These are phyloP conservation scores for Arthrobotrys entomopaga DNA, from an alignment of 2,329 filamentous ascomycete genomes.

Conservation along the genomic window DNA sequence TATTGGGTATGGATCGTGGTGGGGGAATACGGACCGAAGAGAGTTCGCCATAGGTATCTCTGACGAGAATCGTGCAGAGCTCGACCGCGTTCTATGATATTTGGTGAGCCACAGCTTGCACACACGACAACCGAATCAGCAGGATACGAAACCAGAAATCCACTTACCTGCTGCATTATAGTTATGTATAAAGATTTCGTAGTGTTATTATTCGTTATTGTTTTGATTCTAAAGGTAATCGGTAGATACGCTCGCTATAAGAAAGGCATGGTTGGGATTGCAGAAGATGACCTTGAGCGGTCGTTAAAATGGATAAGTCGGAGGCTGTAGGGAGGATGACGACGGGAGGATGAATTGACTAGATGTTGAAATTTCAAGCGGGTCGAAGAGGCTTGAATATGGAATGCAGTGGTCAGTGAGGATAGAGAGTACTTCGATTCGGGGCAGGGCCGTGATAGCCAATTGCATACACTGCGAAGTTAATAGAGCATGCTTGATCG, in stretches of 20 bases:
- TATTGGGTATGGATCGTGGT: slow-evolving; percentile 18
- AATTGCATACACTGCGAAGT: background rate
- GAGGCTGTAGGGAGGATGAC: slow-evolving; percentile 12
- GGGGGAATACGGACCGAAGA: slow-evolving; percentile 75
- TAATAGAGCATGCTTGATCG: background rate
- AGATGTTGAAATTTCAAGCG: background rate
- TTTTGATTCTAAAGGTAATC: slow-evolving; percentile 18
- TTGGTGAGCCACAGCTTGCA: too few species aligned
- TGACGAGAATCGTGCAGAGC: slow-evolving; percentile 88
- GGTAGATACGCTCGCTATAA: slow-evolving; percentile 40
- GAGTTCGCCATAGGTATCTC: slow-evolving; percentile 89
- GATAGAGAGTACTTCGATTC: too few species aligned
- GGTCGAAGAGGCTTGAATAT: background rate
- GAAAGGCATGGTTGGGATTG: slow-evolving; percentile 55
- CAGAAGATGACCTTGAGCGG: slow-evolving; percentile 61
- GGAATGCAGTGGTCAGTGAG: background rate
- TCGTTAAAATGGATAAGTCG: slow-evolving; percentile 41
- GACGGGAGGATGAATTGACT: background rate
- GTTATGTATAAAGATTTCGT: slow-evolving; percentile 13
- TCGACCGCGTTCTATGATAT: slow-evolving; percentile 74
- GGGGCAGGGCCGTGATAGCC: too few species aligned
- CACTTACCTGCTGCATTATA: slow-evolving; percentile 38
- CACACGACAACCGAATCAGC: too few species aligned
- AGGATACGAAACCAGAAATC: background rate
- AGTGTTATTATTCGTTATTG: background rate